Percentiles rank a stretch among this genome's conserved stretches.
These are phyloP conservation scores for Nicotiana tabacum DNA, from an alignment of 257 asterid genomes.

Conservation along the genomic window DNA sequence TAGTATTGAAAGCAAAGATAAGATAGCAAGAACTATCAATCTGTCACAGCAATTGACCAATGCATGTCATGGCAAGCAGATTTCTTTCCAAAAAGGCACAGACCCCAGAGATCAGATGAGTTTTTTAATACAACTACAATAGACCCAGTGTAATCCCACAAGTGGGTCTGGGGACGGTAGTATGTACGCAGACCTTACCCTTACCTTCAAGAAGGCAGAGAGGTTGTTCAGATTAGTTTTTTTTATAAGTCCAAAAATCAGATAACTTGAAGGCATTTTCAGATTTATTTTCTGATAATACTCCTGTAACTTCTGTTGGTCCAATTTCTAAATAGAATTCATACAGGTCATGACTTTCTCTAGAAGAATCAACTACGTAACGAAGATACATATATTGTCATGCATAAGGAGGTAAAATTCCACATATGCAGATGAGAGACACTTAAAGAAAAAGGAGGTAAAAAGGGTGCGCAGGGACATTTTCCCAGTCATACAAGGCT, in stretches of 20 bases:
- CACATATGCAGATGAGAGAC: not conserved
- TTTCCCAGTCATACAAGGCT: not conserved
- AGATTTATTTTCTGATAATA: not conserved
- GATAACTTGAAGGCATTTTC: not conserved
- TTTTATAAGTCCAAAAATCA: not conserved
- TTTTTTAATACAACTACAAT: not conserved
- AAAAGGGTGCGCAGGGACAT: not conserved
- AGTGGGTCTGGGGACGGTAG: too few relatives aligned
- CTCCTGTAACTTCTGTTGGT: not conserved
- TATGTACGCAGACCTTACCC: too few relatives aligned
- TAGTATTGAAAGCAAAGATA: not conserved
- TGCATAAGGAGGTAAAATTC: not conserved
- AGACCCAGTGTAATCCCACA: too few relatives aligned
- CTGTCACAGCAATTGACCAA: not conserved
- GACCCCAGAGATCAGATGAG: not conserved
- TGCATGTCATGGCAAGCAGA: not conserved
- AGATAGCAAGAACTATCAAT: constrained; percentile 9
- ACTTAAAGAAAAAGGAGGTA: not conserved
- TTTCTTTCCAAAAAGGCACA: not conserved
- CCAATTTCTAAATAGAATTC: not conserved
- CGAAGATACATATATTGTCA: not conserved
- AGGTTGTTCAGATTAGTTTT: not conserved
- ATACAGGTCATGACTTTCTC: not conserved
- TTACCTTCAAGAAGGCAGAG: not conserved
- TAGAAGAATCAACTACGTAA: too few relatives aligned